Conservation (phyloP, 768 basidiomycete species). For the Podaxis carcinomalis region DNA sequence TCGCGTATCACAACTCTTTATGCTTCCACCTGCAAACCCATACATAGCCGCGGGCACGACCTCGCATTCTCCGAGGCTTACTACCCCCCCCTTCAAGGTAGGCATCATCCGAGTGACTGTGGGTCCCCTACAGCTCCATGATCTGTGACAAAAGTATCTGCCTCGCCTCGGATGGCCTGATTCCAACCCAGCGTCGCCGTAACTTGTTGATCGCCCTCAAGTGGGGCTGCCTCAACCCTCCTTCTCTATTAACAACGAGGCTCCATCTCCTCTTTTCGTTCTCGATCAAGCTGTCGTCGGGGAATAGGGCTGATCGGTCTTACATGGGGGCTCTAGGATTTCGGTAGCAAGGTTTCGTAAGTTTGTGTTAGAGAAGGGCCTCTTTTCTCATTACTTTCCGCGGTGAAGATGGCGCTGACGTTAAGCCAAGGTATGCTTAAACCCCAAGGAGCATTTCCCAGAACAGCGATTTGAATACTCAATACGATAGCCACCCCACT, state of each 20-base stretch:
- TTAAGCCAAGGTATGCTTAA: slow-evolving; percentile 7
- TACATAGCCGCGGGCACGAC: neutral
- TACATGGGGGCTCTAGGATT: neutral
- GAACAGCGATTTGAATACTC: slow-evolving; percentile 3
- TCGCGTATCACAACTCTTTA: neutral
- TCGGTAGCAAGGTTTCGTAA: neutral
- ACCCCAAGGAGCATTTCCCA: slow-evolving; percentile 2
- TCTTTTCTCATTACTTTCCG: neutral
- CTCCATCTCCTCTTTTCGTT: neutral
- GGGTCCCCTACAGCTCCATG: neutral
- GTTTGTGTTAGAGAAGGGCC: neutral
- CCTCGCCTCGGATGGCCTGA: neutral
- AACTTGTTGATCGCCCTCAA: neutral
- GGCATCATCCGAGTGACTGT: neutral
- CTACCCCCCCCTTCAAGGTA: neutral
- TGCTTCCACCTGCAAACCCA: neutral
- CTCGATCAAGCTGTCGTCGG: neutral
- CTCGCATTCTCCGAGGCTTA: slow-evolving; percentile 1
- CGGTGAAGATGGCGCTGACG: slow-evolving; percentile 5
- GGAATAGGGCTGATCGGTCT: neutral
- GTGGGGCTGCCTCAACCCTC: neutral
- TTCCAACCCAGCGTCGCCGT: neutral
- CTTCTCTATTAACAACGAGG: neutral
- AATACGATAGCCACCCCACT: neutral
- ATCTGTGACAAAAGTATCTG: neutral